Evolutionary conservation across 2,329 filamentous ascomycete genomes (phyloP).

Genomic region (Penicillium sp.): DNA sequence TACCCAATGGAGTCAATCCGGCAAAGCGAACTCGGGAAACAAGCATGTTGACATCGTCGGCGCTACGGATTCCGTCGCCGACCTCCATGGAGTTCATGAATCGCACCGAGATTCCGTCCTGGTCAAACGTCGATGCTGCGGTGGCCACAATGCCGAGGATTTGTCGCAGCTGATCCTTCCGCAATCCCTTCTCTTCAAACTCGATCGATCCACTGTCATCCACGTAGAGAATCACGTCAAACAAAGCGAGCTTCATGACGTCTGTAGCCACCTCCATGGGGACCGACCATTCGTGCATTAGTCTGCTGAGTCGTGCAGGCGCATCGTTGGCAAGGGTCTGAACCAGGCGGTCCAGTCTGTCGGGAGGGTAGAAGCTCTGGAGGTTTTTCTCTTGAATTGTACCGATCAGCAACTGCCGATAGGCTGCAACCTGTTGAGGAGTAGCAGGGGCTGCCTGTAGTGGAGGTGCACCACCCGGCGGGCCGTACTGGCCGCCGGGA

Average conservation of each 20-base stretch:
- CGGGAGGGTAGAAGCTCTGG: conserved; percentile 54
- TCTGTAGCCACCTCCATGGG: conserved; percentile 57
- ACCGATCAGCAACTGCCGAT: conserved; percentile 51
- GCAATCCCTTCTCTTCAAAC: conserved; percentile 61
- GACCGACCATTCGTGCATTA: conserved; percentile 54
- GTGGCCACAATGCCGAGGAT: conserved; percentile 59
- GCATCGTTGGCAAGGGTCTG: conserved; percentile 31
- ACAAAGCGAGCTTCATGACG: conserved; percentile 57
- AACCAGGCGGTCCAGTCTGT: conserved; percentile 37
- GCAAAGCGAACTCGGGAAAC: conserved; percentile 57
- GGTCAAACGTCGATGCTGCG: conserved; percentile 62
- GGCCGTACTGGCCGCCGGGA: conserved; percentile 27
- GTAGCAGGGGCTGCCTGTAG: conserved; percentile 37
- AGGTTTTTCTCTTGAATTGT: conserved; percentile 57
- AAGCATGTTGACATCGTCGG: conserved; percentile 54
- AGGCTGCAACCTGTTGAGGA: conserved; percentile 49
- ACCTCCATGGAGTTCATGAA: conserved; percentile 61
- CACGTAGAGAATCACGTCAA: conserved; percentile 59
- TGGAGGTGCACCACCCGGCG: conserved; percentile 22
- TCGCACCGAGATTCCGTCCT: conserved; percentile 61
- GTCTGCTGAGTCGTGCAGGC: conserved; percentile 47
- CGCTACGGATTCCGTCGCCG: conserved; percentile 52
- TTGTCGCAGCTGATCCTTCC: conserved; percentile 60
- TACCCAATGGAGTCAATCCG: conserved; percentile 62
- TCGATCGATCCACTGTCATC: conserved; percentile 66